Base-by-base conservation (phyloP, 495 filamentous ascomycete genomes). In the Penicillium dipodomyicola region DNA sequence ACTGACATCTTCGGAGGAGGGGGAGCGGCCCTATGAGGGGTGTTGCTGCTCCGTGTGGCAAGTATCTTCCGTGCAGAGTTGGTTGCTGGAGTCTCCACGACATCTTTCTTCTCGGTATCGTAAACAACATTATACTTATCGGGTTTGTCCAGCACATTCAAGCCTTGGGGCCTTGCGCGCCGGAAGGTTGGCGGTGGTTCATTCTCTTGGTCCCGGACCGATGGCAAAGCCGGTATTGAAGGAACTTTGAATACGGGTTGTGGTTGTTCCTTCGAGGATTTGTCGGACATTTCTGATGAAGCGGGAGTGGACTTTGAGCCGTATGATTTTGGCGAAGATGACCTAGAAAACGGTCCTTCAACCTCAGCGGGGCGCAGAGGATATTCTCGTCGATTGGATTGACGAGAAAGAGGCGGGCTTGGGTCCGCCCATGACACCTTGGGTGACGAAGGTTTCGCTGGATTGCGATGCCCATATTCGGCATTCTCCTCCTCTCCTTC, bases 1-100 rank as follows among this genome's bases (percentile, higher is more conserved):
- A 96, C 87, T 1, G 90, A 93, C 93, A 97, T 97, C 66, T 96
- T 97, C 0, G 94, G 94, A 1, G 91, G 88, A 19, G 87, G 89
- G 89, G 85, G 87, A n/a, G 90, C 87, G n/a, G 88, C 80, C 55
- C 89, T 73, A 57, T 82, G 87, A 14, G 91, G 90, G 10, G 93
- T 94, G 63, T 97, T 98, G 57, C 84, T 85, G 69, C 82, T 93
- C 57, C 88, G 80, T 2, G 76, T 77, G 2, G 85, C 82, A 5
- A 98, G 76, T 25, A 87, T 85, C 62, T 86, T 87, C 59, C 90
- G 80, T 40, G 85, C 82, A 2, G 86, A 86, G 25, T 80, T 84
- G 19, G 66, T 63, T 10, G 75, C 73, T 7, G 74, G 74, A 0
- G 65, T 65, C 51, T 78, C 74, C 10, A 59, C 73, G 37, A 67